A percentile compares a stretch with the other conserved stretches of the same genome.
phyloP scores from a whole-genome alignment of 805 yeast species.

The Lipomyces yamanashiensis region DNA sequence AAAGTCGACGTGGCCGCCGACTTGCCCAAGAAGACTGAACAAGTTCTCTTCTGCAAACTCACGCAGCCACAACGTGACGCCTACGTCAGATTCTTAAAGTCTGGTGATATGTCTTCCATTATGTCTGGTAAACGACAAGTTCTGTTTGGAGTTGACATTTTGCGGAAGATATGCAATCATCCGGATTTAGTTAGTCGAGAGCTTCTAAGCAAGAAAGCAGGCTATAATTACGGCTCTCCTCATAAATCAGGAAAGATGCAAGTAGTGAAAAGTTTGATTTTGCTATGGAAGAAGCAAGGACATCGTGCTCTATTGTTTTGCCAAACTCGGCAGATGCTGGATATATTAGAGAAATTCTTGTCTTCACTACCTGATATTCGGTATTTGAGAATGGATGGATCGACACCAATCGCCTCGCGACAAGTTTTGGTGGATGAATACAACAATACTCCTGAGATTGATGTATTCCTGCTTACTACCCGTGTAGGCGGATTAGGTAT shows the following conservation, averaged over 20 bases:
- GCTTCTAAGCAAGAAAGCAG: slow-evolving; percentile 42
- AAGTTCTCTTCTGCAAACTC: slow-evolving; percentile 88
- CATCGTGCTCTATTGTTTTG: slow-evolving; percentile 86
- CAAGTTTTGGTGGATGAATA: slow-evolving; percentile 82
- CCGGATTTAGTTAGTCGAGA: slow-evolving; percentile 76
- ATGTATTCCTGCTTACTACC: slow-evolving; percentile 83
- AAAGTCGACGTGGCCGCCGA: slow-evolving; percentile 95
- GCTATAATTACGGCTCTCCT: slow-evolving; percentile 51
- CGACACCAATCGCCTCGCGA: slow-evolving; percentile 76
- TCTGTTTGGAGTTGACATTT: slow-evolving; percentile 83
- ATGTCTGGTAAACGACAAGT: slow-evolving; percentile 78
- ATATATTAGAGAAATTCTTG: slow-evolving; percentile 75
- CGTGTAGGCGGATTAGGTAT: slow-evolving; percentile 96
- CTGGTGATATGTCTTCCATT: slow-evolving; percentile 75
- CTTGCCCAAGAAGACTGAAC: slow-evolving; percentile 88
- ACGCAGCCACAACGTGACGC: slow-evolving; percentile 75
- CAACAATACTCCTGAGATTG: slow-evolving; percentile 61
- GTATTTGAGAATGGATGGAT: slow-evolving; percentile 91
- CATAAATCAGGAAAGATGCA: slow-evolving; percentile 84
- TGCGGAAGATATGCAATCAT: slow-evolving; percentile 93
- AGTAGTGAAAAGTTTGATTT: slow-evolving; percentile 75
- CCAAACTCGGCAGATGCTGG: slow-evolving; percentile 93
- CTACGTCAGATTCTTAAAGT: slow-evolving; percentile 73
- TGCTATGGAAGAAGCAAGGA: slow-evolving; percentile 74
- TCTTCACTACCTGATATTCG: slow-evolving; percentile 47